These are phyloP conservation scores for Amphichorda felina DNA, from an alignment of 2,329 filamentous ascomycete species.

Conservation along the genomic window DNA sequence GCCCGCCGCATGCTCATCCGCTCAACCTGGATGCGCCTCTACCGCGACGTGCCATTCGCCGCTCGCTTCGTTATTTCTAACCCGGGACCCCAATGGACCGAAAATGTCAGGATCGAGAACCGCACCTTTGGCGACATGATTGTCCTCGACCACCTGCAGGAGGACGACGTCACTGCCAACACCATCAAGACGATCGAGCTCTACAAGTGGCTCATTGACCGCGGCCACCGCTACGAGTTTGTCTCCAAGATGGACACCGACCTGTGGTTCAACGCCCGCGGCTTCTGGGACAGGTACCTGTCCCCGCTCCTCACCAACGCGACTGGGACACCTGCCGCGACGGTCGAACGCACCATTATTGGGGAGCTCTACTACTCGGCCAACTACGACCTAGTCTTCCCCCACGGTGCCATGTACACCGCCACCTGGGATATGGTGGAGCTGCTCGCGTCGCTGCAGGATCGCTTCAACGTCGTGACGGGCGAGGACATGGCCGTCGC, in stretches of 20 bases:
- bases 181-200: slow-evolving; percentile 21
- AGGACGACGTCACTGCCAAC: slow-evolving; percentile 18
- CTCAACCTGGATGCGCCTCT: slow-evolving; percentile 18
- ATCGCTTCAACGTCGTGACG: slow-evolving; percentile 11
- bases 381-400: slow-evolving; percentile 12
- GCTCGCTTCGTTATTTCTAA: slow-evolving; percentile 18
- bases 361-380: slow-evolving; percentile 15
- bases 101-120: slow-evolving; percentile 15
- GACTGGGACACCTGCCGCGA: slow-evolving; percentile 4
- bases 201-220: slow-evolving; percentile 15
- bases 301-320: slow-evolving; percentile 9
- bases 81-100: slow-evolving; percentile 13
- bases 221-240: slow-evolving; percentile 13
- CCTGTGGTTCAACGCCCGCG: slow-evolving; percentile 17
- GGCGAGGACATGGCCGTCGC: slow-evolving; percentile 17
- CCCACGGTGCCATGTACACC: slow-evolving; percentile 20
- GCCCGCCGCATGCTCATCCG: slow-evolving; percentile 17
- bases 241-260: slow-evolving; percentile 21
- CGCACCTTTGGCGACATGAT: slow-evolving; percentile 20
- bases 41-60: slow-evolving; percentile 14
- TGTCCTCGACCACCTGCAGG: slow-evolving; percentile 17
- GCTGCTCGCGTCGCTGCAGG: slow-evolving; percentile 13
- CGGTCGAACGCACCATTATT: slow-evolving; percentile 13
- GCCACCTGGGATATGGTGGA: slow-evolving; percentile 19
- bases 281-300: slow-evolving; percentile 17